phyloP scores from a whole-genome alignment of 768 basidiomycete genomes.

The Trametes gibbosa region DNA sequence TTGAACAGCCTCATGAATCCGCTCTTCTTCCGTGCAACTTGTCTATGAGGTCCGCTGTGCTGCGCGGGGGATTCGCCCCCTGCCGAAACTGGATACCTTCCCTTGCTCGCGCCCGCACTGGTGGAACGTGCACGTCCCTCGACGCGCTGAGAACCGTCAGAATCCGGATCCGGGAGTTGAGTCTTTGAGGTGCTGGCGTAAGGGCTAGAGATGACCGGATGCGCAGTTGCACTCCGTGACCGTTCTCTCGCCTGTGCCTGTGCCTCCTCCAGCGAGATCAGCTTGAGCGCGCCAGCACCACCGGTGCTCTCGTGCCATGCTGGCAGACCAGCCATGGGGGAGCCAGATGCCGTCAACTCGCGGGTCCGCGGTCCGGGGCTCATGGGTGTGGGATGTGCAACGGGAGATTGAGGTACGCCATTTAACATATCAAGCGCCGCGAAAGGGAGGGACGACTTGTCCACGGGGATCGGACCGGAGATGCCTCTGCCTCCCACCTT shows the following conservation, averaged over 20 bases:
- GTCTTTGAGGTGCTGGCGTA: constrained; percentile 25
- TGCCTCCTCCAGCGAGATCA: constrained; percentile 79
- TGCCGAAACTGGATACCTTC: constrained; percentile 30
- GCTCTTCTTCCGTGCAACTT: constrained; percentile 75
- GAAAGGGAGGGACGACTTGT: constrained; percentile 19
- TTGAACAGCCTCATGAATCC: constrained; percentile 80
- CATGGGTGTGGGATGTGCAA: not conserved
- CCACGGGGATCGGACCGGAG: constrained; percentile 23
- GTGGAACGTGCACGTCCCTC: constrained; percentile 52
- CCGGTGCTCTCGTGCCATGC: constrained; percentile 48
- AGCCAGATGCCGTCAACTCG: constrained; percentile 4
- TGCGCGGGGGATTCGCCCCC: constrained; percentile 4
- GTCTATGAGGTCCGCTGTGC: constrained; percentile 36
- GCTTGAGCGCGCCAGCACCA: constrained; percentile 54
- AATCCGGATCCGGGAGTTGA: constrained; percentile 10
- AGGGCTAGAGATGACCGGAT: constrained; percentile 19
- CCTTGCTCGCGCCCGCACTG: constrained; percentile 53
- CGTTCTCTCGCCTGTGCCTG: constrained; percentile 59
- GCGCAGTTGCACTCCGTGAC: constrained; percentile 41
- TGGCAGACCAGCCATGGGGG: constrained; percentile 29
- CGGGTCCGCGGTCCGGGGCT: constrained; percentile 30
- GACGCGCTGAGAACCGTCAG: constrained; percentile 17
- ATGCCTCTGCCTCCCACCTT: constrained; percentile 20
- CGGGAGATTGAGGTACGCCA: constrained; percentile 10
- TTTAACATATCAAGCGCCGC: constrained; percentile 8